Base-by-base conservation (phyloP, 129 eudicot genomes). In the Pseudognaphalium luteoalbum region DNA sequence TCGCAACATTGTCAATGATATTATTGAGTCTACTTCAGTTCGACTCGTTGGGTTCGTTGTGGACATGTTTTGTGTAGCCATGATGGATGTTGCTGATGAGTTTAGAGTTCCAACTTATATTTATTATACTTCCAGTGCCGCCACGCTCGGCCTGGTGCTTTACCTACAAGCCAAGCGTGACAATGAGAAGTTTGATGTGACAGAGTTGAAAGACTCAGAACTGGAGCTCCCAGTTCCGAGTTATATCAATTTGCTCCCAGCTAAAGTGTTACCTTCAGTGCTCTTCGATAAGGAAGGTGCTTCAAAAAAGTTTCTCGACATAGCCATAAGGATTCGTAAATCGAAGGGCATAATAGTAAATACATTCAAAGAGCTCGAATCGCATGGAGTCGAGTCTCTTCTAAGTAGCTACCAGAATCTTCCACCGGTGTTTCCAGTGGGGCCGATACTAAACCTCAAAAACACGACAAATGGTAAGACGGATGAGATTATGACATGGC, bases 41-140 rank as follows among this genome's bases (percentile, higher is more conserved):
- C 77, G 44, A 15, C 79, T 73, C 0, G 66, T 44, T 56, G 81
- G 81, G 4, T 15, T 77, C 32, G 72, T 78, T 52, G 15, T 82
- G 2, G 86, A 82, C 71, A 73, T 73, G 76, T 77, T 41, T 14
- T 72, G 82, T 33, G 33, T 67, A 35, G 4, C 61, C 22, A 73
- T 82, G 86, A 72, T 62, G 14, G 86, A 82, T 11, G 68, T 78
- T 8, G 86, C 80, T 0, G 78, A 78, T 16, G 86, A 83, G 66
- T 78, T 83, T 3, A 34, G 33, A 0, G 60, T 67, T 57, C 82
- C 86, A 1, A n/a, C 76, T 14, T 83, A 78, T 34, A 21, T 74
- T 1, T 83, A 63, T 34, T 78, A 35, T 37, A 56, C 86, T 5
- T 66, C 83, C 10, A 35, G 73, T 58, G 86, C 86, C 12, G 37